These are phyloP conservation scores for Fusarium keratoplasticum DNA, from an alignment of 2,329 filamentous ascomycete species.

Conservation along the genomic window DNA sequence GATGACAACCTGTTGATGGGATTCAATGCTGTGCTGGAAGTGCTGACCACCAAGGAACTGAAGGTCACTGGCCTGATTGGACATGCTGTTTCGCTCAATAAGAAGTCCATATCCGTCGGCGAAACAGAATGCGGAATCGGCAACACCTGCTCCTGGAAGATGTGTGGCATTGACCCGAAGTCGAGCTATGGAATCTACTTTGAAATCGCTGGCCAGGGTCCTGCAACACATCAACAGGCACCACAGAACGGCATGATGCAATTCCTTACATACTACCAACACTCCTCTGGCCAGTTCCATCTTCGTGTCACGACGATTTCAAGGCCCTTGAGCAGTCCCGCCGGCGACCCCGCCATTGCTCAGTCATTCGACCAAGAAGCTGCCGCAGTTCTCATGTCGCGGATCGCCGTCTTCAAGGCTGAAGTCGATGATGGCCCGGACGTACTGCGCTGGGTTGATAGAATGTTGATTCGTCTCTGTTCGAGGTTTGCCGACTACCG, in stretches of 20 bases:
- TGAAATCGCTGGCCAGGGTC: conserved; percentile 94
- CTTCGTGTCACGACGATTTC: conserved; percentile 95
- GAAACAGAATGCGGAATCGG: conserved; percentile 99
- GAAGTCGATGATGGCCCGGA: conserved; percentile 99
- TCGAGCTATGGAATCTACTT: conserved; percentile 98
- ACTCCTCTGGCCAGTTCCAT: conserved; percentile 96
- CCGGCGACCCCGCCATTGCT: conserved; percentile 92
- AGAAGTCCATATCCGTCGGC: conserved; percentile 96
- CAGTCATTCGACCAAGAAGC: conserved; percentile 99
- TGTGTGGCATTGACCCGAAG: conserved; percentile 96
- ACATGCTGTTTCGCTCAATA: conserved; percentile 96
- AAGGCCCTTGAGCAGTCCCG: conserved; percentile 89
- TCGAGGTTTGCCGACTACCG: conserved; percentile 97
- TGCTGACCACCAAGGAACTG: conserved; percentile 95
- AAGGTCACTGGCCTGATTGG: conserved; percentile 98
- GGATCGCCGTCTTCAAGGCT: conserved; percentile 98
- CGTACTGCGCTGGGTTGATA: conserved; percentile 96
- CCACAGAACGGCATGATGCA: conserved; percentile 97
- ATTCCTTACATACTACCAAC: conserved; percentile 98
- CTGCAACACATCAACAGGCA: conserved; percentile 85
- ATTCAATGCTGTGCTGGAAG: conserved; percentile 96
- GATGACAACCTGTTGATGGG: conserved; percentile 97
- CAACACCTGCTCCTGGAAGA: conserved; percentile 99
- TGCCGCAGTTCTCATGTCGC: conserved; percentile 97
- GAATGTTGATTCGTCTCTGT: conserved; percentile 97